These are phyloP conservation scores for Boletus sp. DNA, from an alignment of 768 basidiomycete genomes.

Conservation along the genomic window DNA sequence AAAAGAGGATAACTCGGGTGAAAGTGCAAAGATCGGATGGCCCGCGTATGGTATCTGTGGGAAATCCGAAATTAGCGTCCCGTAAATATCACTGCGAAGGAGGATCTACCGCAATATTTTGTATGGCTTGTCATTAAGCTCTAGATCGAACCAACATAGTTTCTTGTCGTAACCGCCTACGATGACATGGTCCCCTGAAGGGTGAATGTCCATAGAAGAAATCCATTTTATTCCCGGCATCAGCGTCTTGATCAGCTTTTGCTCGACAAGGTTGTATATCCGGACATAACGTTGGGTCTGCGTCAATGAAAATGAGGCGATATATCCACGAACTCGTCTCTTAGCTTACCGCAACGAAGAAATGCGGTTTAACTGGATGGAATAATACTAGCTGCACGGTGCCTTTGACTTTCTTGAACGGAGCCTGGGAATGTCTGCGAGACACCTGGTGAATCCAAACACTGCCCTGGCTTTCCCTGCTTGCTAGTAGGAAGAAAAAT, in stretches of 20 bases:
- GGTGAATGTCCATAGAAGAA: conserved; percentile 94
- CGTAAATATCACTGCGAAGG: background rate
- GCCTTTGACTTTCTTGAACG: conserved; percentile 95
- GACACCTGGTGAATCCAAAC: conserved; percentile 97
- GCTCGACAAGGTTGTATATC: conserved; percentile 91
- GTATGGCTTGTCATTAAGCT: conserved; percentile 94
- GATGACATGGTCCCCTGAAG: conserved; percentile 92
- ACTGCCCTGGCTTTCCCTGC: conserved; percentile 67
- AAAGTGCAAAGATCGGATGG: conserved; percentile 90
- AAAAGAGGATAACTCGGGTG: conserved; percentile 95
- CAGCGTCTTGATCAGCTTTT: conserved; percentile 91
- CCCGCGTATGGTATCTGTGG: conserved; percentile 84
- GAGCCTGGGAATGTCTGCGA: conserved; percentile 93
- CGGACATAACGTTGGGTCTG: conserved; percentile 97
- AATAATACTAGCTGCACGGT: conserved; percentile 87
- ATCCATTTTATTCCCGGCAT: conserved; percentile 97
- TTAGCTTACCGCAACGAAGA: conserved; percentile 89
- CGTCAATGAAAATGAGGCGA: conserved; percentile 8
- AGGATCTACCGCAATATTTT: conserved; percentile 77
- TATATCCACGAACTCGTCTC: conserved; percentile 7
- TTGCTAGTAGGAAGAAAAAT: conserved; percentile 40
- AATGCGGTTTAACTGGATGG: conserved; percentile 92
- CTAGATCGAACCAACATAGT: conserved; percentile 98
- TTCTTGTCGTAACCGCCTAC: conserved; percentile 98
- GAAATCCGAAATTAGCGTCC: conserved; percentile 8